Evolutionary conservation across 164 flowering plant genomes (phyloP).

Genomic region (Sedum album): DNA sequence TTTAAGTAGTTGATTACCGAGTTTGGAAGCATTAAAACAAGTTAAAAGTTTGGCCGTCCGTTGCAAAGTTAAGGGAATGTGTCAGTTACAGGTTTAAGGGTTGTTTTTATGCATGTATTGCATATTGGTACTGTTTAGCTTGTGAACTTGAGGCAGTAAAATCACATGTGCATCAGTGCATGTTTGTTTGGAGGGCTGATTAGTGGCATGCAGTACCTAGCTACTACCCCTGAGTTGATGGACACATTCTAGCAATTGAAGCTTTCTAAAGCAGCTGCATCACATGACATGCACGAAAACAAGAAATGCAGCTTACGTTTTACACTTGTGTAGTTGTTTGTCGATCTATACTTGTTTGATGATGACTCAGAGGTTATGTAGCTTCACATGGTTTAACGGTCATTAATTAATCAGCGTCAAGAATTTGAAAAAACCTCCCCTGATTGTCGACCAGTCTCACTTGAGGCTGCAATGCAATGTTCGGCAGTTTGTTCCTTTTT

Average conservation of each 20-base stretch:
- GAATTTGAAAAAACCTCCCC: conserved; percentile 1
- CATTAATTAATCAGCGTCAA: background rate
- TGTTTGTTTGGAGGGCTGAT: background rate
- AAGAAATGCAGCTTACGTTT: background rate
- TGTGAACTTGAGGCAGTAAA: background rate
- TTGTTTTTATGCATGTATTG: too few relatives aligned
- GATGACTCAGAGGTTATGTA: background rate
- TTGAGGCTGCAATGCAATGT: too few relatives aligned
- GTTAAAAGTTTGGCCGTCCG: too few relatives aligned
- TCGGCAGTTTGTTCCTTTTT: too few relatives aligned
- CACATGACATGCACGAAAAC: background rate
- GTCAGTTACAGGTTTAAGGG: too few relatives aligned
- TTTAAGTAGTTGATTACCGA: too few relatives aligned
- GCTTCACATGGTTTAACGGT: too few relatives aligned
- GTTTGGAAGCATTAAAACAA: too few relatives aligned
- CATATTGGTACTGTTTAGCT: too few relatives aligned
- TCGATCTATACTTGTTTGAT: background rate
- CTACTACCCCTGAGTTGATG: background rate
- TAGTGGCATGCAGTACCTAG: background rate
- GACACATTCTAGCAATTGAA: too few relatives aligned
- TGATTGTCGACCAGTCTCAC: background rate
- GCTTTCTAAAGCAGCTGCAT: background rate
- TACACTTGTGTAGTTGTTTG: background rate
- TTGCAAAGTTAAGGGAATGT: too few relatives aligned
- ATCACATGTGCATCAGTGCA: conserved; percentile 6